A percentile compares a stretch with the other conserved stretches of the same genome.
phyloP scores from a whole-genome alignment of 257 asterid species.

The Datura wrightii region DNA sequence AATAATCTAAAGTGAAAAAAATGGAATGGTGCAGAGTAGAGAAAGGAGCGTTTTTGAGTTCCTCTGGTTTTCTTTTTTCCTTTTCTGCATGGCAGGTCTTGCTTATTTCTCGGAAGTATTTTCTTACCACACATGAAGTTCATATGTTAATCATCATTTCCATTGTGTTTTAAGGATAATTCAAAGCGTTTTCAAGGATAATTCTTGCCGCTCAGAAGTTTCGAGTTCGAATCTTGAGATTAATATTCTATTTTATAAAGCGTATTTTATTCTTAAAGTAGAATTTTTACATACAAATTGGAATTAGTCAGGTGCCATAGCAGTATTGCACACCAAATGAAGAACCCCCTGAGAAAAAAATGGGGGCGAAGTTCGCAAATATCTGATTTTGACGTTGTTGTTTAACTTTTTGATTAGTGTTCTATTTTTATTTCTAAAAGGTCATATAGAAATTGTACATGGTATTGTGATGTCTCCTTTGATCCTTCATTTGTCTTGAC shows the following conservation, averaged over 20 bases:
- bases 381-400: no score
- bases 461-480: background rate
- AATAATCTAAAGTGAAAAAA: background rate
- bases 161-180: background rate
- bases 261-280: no score
- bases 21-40: slow-evolving; percentile 20
- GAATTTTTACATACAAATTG: no score
- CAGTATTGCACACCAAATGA: no score
- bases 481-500: background rate
- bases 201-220: background rate
- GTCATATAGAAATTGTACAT: background rate
- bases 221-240: no score
- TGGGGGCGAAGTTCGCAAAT: no score
- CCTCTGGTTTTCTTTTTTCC: background rate
- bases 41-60: background rate
- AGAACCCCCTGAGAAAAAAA: no score
- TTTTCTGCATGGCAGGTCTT: slow-evolving; percentile 20
- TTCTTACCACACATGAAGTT: background rate
- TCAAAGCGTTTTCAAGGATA: background rate
- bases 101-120: background rate
- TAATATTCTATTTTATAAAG: no score
- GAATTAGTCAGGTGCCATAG: no score
- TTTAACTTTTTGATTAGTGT: background rate
- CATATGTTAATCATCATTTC: background rate
- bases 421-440: background rate